A percentile compares a stretch with the other conserved stretches of the same genome.
phyloP scores from a whole-genome alignment of 2,329 filamentous ascomycete genomes.

The Fusarium papillatum region DNA sequence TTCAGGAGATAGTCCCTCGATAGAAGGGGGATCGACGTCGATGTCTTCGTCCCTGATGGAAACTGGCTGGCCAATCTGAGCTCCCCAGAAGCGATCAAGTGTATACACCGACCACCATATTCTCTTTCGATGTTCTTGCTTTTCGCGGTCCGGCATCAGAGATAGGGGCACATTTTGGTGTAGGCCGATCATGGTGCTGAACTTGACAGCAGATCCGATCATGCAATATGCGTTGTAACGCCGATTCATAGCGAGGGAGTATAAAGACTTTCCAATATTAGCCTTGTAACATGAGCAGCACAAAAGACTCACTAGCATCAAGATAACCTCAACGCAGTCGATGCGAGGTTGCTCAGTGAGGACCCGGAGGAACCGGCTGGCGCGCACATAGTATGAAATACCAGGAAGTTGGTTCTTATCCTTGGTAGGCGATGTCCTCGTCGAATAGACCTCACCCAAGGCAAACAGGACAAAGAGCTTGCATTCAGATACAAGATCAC shows the following conservation, averaged over 20 bases:
- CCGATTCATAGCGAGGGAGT: conserved; percentile 56
- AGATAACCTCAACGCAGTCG: conserved; percentile 55
- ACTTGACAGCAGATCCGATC: conserved; percentile 56
- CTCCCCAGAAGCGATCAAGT: conserved; percentile 59
- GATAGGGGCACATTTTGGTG: conserved; percentile 50
- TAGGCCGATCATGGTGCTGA: conserved; percentile 55
- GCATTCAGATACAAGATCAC: conserved; percentile 47
- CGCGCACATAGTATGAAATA: conserved; percentile 54
- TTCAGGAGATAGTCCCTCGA: conserved; percentile 20
- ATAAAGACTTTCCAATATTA: conserved; percentile 49
- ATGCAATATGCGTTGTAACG: conserved; percentile 55
- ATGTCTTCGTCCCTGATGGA: conserved; percentile 62
- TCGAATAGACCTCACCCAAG: conserved; percentile 57
- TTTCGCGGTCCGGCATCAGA: conserved; percentile 50
- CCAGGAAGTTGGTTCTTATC: conserved; percentile 52
- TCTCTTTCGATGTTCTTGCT: conserved; percentile 52
- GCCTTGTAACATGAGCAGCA: background rate
- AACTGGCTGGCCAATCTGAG: conserved; percentile 60
- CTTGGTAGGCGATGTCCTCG: conserved; percentile 45
- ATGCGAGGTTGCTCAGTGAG: conserved; percentile 55
- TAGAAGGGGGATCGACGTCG: conserved; percentile 54
- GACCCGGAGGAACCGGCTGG: conserved; percentile 51
- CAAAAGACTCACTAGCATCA: conserved; percentile 52
- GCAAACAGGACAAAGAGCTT: conserved; percentile 58
- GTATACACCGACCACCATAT: conserved; percentile 57